Percentiles rank a stretch among this genome's conserved stretches.
These are phyloP conservation scores for Papiliotrema nemorosa DNA, from an alignment of 1,284 basidiomycete genomes.

Conservation along the genomic window DNA sequence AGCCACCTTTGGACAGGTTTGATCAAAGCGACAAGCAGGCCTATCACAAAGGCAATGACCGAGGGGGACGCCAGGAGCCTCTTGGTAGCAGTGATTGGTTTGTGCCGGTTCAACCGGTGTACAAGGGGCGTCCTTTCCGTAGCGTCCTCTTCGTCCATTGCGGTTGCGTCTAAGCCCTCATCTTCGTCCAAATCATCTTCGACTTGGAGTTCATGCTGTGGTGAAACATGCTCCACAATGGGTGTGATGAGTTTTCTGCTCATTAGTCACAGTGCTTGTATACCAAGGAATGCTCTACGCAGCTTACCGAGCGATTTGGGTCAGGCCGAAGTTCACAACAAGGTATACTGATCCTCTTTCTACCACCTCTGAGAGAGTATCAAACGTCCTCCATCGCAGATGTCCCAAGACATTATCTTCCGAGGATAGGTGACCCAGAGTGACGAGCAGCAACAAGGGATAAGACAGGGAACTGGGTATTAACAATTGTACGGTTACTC, in stretches of 20 bases:
- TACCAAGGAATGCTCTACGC: no score
- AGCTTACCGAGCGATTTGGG: slow-evolving; percentile 29
- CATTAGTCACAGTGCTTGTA: background rate
- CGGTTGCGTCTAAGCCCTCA: background rate
- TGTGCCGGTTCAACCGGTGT: background rate
- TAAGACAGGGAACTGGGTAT: slow-evolving; percentile 35
- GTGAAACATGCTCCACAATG: slow-evolving; percentile 10
- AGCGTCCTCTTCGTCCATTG: slow-evolving; percentile 20
- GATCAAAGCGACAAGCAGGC: slow-evolving; percentile 35
- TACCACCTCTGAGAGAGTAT: slow-evolving; percentile 18
- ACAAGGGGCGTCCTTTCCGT: slow-evolving; percentile 34
- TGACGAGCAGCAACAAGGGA: slow-evolving; percentile 33
- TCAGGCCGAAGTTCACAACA: slow-evolving; percentile 32
- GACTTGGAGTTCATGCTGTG: slow-evolving; percentile 6
- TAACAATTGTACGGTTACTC: background rate
- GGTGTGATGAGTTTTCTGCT: slow-evolving; percentile 10
- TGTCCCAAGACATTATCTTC: slow-evolving; percentile 21
- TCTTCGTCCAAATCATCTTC: slow-evolving; percentile 8
- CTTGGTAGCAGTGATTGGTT: background rate
- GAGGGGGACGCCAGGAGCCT: slow-evolving; percentile 1
- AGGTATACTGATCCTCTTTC: slow-evolving; percentile 30
- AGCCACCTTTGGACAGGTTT: slow-evolving; percentile 32
- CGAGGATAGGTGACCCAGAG: slow-evolving; percentile 22
- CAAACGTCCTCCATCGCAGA: slow-evolving; percentile 35
- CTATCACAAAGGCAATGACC: slow-evolving; percentile 25